phyloP scores from a whole-genome alignment of 805 yeast genomes.

The Saccharomycopsis sp. region DNA sequence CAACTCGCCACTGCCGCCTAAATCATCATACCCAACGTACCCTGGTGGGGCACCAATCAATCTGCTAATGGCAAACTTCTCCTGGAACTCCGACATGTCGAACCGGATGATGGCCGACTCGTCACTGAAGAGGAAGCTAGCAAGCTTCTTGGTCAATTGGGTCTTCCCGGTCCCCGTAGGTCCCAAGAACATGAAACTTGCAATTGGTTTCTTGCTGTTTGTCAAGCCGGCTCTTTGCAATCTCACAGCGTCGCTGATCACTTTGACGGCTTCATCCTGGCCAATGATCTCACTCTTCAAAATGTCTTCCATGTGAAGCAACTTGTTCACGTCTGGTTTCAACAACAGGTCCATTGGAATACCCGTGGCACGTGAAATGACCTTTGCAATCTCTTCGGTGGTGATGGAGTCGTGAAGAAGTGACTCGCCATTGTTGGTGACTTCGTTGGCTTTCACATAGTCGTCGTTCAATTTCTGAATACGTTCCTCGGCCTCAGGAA shows the following conservation, averaged over 20 bases:
- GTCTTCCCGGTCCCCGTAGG: slow-evolving; percentile 99
- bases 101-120: slow-evolving; percentile 80
- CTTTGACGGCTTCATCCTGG: slow-evolving; percentile 87
- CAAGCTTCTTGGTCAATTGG: slow-evolving; percentile 85
- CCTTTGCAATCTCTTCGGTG: slow-evolving; percentile 87
- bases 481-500: slow-evolving; percentile 44
- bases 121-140: slow-evolving; percentile 87
- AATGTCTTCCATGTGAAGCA: slow-evolving; percentile 77
- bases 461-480: slow-evolving; percentile 24
- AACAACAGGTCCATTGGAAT: slow-evolving; percentile 85
- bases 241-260: slow-evolving; percentile 90
- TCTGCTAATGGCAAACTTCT: slow-evolving; percentile 82
- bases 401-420: slow-evolving; percentile 87
- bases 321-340: slow-evolving; percentile 90
- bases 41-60: slow-evolving; percentile 98
- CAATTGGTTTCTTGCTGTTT: slow-evolving; percentile 89
- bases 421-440: slow-evolving; percentile 25
- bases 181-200: slow-evolving; percentile 92
- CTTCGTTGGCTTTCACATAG: slow-evolving; percentile 27
- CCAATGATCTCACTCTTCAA: slow-evolving; percentile 78
- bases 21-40: slow-evolving; percentile 87
- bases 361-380: slow-evolving; percentile 90
- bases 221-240: slow-evolving; percentile 95
- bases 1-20: slow-evolving; percentile 71
- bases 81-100: slow-evolving; percentile 98